Evolutionary conservation across 371 early-diverging fungal genomes (phyloP), one percentile per base, ranked within the genome.

Genomic region (Mucor piriformis): DNA sequence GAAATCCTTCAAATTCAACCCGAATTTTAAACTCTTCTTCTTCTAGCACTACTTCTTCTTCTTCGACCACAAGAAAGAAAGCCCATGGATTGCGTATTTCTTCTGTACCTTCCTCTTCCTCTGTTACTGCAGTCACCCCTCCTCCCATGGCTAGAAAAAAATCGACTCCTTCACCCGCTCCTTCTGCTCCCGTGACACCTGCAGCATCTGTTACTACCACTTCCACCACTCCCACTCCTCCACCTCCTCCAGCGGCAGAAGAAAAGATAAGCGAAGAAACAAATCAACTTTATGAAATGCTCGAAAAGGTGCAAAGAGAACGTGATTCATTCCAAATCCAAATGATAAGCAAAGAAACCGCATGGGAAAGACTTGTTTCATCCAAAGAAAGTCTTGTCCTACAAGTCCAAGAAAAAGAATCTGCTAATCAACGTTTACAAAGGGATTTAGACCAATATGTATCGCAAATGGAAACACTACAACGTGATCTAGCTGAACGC

Each of bases 281-380:
- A 2, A 25, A 72, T 20, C 51, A 59, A 10, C 63, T 75, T 0
- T 64, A 67, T 51, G 72, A 70, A 4, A 57, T 76, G 33, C 33
- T 77, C 12, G 74, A 77, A 61, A 66, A 72, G 46, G 59, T 60
- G 3, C 64, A 70, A 27, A 35, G 59, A 11, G 78, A 77, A 51
- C 54, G 70, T 37, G 65, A 70, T 12, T 11, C 50, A 8, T 50
- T 77, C 3, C 10, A 53, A 0, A 21, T 32, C 3, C 63, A 74
- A 43, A 77, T 77, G 71, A 57, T 42, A n/a, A 54, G 47, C 3
- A 77, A 77, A 38, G 78, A 77, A 48, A 50, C 64, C 1, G 78
- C 75, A 11, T 78, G 72, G 72, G 78, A 78, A 24, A 66, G 75
- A 0, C 61, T 74, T 2, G 67, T 78, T 0, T 73, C 78, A 3